Base-by-base conservation (phyloP, 257 asterid genomes). In the Sherardia arvensis region DNA sequence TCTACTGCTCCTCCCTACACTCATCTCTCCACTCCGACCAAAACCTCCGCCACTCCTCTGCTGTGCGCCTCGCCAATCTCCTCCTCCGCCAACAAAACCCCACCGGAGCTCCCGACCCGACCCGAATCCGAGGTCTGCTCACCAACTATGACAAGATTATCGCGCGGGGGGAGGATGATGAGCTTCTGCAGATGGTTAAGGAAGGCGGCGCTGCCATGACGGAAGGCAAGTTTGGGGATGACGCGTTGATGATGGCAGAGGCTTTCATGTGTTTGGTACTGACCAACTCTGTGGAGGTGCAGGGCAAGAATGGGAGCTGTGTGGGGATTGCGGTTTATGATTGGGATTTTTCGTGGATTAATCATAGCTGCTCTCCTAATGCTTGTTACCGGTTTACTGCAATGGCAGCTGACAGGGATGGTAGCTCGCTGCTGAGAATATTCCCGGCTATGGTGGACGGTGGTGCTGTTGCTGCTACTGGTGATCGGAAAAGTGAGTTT, bases 361-460 rank as follows among this genome's bases (percentile, higher is more conserved):
- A 90, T 78, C 96, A 90, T 62, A 85, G 96, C 55, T 90, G 97
- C 54, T 81, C 90, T 65, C 97, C 97, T 7, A 87, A 85, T 72
- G 79, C 84, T 48, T 84, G 91, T 71, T 87, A 82, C 62, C 67
- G 89, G 45, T 90, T 85, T 66, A 32, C 43, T 2, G 27, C 67
- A 14, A 73, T 51, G 30, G 18, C 14, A 25, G 62, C 66, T 1
- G 40, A n/a, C 7, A 4, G 15, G 4, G 55, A 54, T n/a, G 65
- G 70, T 14, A 56, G 26, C 27, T 23, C 17, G 18, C 61, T 29
- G 62, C 28, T 72, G 58, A 70, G 79, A 73, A 80, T 86, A 54
- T 57, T 40, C 54, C 73, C 85, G 7, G 76, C 79, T 18, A 69
- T 71, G n/a, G 36, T 25, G 7, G 63, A 45, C 18, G 67, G 29